Base-by-base conservation (phyloP, 2,329 filamentous ascomycete genomes). In the Fusarium sp. region DNA sequence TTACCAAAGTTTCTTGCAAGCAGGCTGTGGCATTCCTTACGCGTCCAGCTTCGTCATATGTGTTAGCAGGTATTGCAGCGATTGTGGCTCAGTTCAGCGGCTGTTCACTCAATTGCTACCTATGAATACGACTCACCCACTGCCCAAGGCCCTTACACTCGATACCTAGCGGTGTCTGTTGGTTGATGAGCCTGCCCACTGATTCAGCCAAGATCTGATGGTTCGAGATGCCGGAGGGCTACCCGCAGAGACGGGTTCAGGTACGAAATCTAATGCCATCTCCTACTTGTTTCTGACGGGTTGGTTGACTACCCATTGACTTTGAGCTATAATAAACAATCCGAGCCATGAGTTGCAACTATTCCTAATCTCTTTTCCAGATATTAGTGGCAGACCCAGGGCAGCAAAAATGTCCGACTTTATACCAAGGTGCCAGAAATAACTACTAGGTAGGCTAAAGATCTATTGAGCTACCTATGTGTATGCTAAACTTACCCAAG, bases 11-110 rank as follows among this genome's bases (percentile, higher is more conserved):
- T 71, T 56, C 57, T 37, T 50, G 28, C n/a, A 46, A 21, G 32
- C 40, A 65, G 69, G 65, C 70, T 67, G 70, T 73, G 71, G 52
- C 54, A 70, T 59, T 67, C 53, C 58, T 67, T 71, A 71, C 70
- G 69, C 66, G 70, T 73, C 60, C 53, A 60, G 49, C 53, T 44
- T 52, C 52, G 65, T 73, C 69, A 65, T 57, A n/a, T 38, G 28
- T 37, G 32, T 52, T 15, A 19, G n/a, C 19, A 50, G 30, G 49
- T 35, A 72, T n/a, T 47, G 38, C 40, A 43, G 43, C 33, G 40
- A 28, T 50, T 47, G 61, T 50, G 33, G 52, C 46, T 21, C 38
- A 32, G 21, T 44, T 57, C 40, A 21, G 5, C 15, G 32, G 21
- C 30, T 53, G 56, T 37, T 64, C 19, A 28, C 33, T 54, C 50